phyloP scores from a whole-genome alignment of 371 early-diverging fungal species.

The Rhizopus sp. region DNA sequence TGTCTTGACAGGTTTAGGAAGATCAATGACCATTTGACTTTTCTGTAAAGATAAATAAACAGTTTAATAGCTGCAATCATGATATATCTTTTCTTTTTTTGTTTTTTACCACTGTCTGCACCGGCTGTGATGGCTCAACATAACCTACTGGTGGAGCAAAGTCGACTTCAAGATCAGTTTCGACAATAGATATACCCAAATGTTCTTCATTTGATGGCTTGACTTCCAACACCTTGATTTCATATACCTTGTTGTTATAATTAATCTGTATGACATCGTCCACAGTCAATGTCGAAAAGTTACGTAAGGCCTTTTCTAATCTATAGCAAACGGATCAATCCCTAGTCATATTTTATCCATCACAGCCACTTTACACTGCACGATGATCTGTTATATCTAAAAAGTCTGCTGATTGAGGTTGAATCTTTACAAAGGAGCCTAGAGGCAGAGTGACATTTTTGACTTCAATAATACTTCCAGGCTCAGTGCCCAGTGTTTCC shows the following conservation, averaged over 20 bases:
- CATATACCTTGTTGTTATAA: conserved; percentile 90
- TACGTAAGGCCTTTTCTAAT: conserved; percentile 95
- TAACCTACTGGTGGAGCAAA: conserved; percentile 99
- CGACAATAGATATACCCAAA: conserved; percentile 92
- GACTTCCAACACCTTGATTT: conserved; percentile 92
- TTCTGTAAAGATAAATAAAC: conserved; percentile 32
- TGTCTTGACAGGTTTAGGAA: conserved; percentile 43
- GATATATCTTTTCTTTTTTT: too few species aligned
- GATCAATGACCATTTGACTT: conserved; percentile 52
- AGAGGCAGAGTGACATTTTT: conserved; percentile 81
- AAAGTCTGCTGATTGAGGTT: conserved; percentile 98
- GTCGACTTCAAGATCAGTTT: conserved; percentile 99
- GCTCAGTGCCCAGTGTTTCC: conserved; percentile 78
- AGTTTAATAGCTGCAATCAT: too few species aligned
- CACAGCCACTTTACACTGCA: conserved; percentile 73
- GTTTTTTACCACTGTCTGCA: conserved; percentile 32
- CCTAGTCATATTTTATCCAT: not conserved
- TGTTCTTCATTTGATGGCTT: conserved; percentile 71
- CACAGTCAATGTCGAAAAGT: conserved; percentile 93
- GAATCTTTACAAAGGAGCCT: conserved; percentile 95
- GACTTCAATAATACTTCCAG: conserved; percentile 80
- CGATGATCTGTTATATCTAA: conserved; percentile 98
- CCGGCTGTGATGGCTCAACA: conserved; percentile 75
- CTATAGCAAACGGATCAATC: conserved; percentile 17
- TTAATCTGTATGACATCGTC: conserved; percentile 93